phyloP scores from a whole-genome alignment of 331 rosid species.

The Quercus lobata region DNA sequence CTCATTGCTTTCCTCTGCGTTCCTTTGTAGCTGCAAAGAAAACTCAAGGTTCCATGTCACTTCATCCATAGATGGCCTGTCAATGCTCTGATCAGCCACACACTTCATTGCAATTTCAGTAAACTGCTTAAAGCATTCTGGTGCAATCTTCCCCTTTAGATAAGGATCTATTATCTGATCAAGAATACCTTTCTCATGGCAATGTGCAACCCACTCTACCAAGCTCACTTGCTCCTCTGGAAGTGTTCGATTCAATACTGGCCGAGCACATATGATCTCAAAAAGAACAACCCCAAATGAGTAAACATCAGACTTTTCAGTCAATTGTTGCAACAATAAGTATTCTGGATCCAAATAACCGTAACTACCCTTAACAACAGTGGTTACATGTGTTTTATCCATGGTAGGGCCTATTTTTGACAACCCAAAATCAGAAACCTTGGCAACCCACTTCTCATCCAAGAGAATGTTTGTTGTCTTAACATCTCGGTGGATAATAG shows the following conservation, averaged over 20 bases:
- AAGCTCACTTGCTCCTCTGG: conserved; percentile 93
- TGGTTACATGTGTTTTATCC: conserved; percentile 95
- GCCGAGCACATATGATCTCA: conserved; percentile 93
- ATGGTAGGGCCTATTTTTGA: conserved; percentile 91
- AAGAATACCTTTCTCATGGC: conserved; percentile 84
- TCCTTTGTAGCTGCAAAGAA: conserved; percentile 95
- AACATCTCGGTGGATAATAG: conserved; percentile 94
- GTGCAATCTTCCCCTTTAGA: conserved; percentile 86
- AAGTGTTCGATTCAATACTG: conserved; percentile 86
- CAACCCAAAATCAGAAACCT: conserved; percentile 96
- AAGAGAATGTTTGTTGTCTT: conserved; percentile 94
- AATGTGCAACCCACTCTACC: conserved; percentile 95
- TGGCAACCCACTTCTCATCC: conserved; percentile 98
- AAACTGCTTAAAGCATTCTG: conserved; percentile 83
- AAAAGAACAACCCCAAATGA: conserved; percentile 98
- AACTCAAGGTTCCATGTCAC: conserved; percentile 98
- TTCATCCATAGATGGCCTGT: conserved; percentile 98
- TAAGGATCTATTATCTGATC: conserved; percentile 80
- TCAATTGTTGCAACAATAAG: conserved; percentile 89
- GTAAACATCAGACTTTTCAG: conserved; percentile 94
- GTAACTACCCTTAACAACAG: conserved; percentile 97
- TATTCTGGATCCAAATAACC: conserved; percentile 99
- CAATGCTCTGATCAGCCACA: conserved; percentile 85
- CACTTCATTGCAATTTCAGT: conserved; percentile 97
- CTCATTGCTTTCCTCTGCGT: conserved; percentile 79